Evolutionary conservation across 2,329 filamentous ascomycete genomes (phyloP), one percentile per base, ranked within the genome.

Genomic region (Sporothrix schenckii): DNA sequence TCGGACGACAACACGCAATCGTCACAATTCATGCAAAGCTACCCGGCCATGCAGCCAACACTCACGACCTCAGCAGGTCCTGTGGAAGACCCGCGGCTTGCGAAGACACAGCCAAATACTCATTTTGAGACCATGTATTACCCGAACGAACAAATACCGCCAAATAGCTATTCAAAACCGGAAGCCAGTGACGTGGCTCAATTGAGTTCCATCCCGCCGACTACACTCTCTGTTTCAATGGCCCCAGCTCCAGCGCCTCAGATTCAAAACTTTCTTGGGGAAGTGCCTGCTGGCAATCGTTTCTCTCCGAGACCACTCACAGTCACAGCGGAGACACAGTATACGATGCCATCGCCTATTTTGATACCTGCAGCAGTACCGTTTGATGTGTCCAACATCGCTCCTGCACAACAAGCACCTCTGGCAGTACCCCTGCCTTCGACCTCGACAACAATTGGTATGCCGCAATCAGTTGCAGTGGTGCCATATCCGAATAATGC

Each of bases 111-210:
- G 69, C 75, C 77, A 13, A 66, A 68, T 19, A 78, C 78, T 24
- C 78, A 76, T 47, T 74, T 76, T 63, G 81, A 83, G 69, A 77
- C 75, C 54, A 80, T 83, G 81, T 76, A 81, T n/a, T 83, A 83
- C 72, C 79, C 79, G 5, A 41, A 39, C 13, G 66, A 56, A 10
- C 41, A 52, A 0, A n/a, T 68, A 24, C 56, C 10, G 16, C 2
- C 24, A 21, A n/a, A 66, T 34, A 39, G 7, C 27, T 34, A 54
- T 16, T 41, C 56, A 2, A 65, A 70, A 41, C 27, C 21, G 1
- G 70, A 72, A 7, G 21, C 50, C 2, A 16, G 27, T 4, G 52
- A 19, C 10, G 30, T 52, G 19, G 47, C 14, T 6, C 19, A 27
- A 14, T 39, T 61, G 6, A 16, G 49, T 2, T 39, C 66, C 27